These are phyloP conservation scores for Coniochaeta ligniaria DNA, from an alignment of 2,329 filamentous ascomycete species.

Conservation along the genomic window DNA sequence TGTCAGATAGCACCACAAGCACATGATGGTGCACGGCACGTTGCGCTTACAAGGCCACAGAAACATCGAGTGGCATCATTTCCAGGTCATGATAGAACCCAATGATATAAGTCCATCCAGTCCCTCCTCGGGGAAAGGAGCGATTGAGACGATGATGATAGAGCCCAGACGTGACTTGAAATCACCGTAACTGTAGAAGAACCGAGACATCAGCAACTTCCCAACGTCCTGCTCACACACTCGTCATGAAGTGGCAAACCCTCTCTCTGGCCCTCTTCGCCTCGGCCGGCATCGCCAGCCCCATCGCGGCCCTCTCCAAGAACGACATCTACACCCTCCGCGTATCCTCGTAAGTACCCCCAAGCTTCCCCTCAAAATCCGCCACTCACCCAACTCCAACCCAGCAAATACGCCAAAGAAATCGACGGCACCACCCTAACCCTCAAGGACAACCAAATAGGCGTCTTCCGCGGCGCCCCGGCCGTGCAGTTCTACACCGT, in stretches of 20 bases:
- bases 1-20: neutral
- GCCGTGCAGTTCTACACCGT: slow-evolving; percentile 22
- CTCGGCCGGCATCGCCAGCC: slow-evolving; percentile 9
- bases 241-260: slow-evolving; percentile 14
- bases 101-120: neutral
- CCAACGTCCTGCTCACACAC: neutral
- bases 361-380: neutral
- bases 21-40: neutral
- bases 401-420: neutral
- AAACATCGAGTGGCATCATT: neutral
- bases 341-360: slow-evolving; percentile 13
- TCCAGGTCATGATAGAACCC: neutral
- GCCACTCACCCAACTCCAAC: neutral
- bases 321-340: slow-evolving; percentile 13
- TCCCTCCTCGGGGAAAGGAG: neutral
- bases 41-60: neutral
- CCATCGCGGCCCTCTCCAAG: slow-evolving; percentile 6
- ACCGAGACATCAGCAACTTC: neutral
- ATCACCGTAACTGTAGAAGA: neutral
- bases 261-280: slow-evolving; percentile 10
- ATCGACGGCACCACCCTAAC: slow-evolving; percentile 26
- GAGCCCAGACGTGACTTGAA: neutral
- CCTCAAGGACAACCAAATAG: slow-evolving; percentile 21
- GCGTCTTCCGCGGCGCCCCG: slow-evolving; percentile 18
- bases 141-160: neutral